phyloP scores from a whole-genome alignment of 2,329 filamentous ascomycete genomes.

The Pseudogymnoascus sp. region DNA sequence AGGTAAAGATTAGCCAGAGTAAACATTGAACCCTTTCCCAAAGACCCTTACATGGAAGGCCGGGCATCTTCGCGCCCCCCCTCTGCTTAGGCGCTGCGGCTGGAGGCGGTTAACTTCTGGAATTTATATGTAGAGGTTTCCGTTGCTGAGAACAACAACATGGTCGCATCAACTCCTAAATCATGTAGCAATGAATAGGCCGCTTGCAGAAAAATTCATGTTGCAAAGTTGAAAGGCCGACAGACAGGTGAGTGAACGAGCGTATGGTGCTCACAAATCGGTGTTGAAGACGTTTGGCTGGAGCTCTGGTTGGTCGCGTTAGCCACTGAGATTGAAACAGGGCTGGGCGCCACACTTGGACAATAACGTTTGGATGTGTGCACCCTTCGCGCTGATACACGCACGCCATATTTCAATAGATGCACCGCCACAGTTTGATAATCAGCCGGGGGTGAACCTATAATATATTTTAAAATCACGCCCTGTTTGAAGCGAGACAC shows the following conservation, averaged over 20 bases:
- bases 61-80: conserved; percentile 41
- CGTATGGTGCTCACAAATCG: conserved; percentile 7
- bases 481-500: not conserved
- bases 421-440: conserved; percentile 4
- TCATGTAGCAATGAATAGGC: conserved; percentile 5
- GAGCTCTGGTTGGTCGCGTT: conserved; percentile 8
- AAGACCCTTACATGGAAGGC: conserved; percentile 44
- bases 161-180: conserved; percentile 23
- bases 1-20: conserved; percentile 8
- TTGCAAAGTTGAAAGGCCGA: not conserved
- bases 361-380: not conserved
- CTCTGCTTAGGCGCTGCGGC: conserved; percentile 16
- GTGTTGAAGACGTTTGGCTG: conserved; percentile 2
- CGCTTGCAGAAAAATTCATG: conserved; percentile 1
- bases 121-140: conserved; percentile 22
- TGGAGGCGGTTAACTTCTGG: conserved; percentile 21
- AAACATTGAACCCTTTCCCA: not conserved
- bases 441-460: not conserved
- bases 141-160: conserved; percentile 27
- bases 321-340: conserved; percentile 3
- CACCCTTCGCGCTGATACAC: not conserved
- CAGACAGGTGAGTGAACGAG: conserved; percentile 1
- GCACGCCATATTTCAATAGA: not conserved
- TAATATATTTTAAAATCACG: not conserved
- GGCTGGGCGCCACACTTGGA: conserved; percentile 1